Base-by-base conservation (phyloP, 306 rosid species). In the Alnus rubra region DNA sequence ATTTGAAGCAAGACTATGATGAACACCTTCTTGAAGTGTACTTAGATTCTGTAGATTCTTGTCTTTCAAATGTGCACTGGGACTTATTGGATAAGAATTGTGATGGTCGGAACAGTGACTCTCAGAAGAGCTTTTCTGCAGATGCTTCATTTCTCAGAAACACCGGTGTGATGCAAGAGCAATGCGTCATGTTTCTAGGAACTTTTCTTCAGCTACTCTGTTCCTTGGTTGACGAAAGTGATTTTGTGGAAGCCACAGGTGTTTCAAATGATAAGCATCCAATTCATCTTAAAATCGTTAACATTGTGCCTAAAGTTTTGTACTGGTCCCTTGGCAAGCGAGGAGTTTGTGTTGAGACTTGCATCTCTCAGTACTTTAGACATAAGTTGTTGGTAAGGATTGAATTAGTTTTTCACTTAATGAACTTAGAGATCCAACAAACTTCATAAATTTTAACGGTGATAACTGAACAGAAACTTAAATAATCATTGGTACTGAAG, bases 341-440 rank as follows among this genome's bases (percentile, higher is more conserved):
- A 78, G 91, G 80, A 71, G 87, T 74, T 79, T 35, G 54, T 19
- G 62, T 68, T 9, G 78, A 85, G 76, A 77, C 33, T 55, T 60
- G 82, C 82, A 78, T 88, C 80, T 48, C 83, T 82, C 90, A 88
- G 71, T 95, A 92, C 89, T 80, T 92, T 53, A 90, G 89, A 84
- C 94, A 91, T 87, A 95, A 94, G 89, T 83, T 91, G 75, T 84
- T 95, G 97, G 98, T 95, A 88, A 49, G 85, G 37, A 76, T 83
- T 84, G 51, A 56, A 37, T 44, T 14, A 64, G 70, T 45, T 79
- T 74, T 86, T 67, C 71, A 11, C 72, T 18, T 67, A 47, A 16
- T 67, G 30, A 16, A 67, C 50, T 67, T 42, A 39, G 51, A 42
- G 50, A 67, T 67, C 19, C 51, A 16, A 16, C 18, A 13, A 39